These are phyloP conservation scores for Torulaspora microellipsoides DNA, from an alignment of 805 yeast genomes.

Conservation along the genomic window DNA sequence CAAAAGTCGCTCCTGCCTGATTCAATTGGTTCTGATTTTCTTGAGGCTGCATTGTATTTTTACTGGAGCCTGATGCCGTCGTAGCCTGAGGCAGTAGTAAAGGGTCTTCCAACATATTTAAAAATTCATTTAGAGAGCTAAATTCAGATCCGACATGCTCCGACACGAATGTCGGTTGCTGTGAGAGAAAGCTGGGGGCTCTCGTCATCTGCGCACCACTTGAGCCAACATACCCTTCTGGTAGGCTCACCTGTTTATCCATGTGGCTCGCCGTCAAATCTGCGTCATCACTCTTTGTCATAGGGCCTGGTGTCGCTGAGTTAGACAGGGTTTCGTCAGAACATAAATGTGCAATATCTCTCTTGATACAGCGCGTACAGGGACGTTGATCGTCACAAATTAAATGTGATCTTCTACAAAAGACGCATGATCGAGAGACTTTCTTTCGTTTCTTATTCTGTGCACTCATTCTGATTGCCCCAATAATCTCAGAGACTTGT, in stretches of 20 bases:
- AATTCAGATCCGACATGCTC: slow-evolving; percentile 94
- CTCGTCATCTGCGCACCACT: slow-evolving; percentile 5
- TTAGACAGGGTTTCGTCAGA: slow-evolving; percentile 48
- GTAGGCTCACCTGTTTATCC: not conserved
- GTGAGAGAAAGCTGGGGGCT: slow-evolving; percentile 32
- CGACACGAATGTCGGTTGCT: slow-evolving; percentile 77
- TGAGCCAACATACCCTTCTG: not conserved
- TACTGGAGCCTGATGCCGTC: not conserved
- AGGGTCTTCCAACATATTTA: slow-evolving; percentile 86
- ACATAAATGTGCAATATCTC: slow-evolving; percentile 86
- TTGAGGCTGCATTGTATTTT: not conserved
- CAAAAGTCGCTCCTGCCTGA: not conserved
- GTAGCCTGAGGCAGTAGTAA: slow-evolving; percentile 28
- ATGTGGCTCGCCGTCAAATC: not conserved
- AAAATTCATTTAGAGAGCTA: slow-evolving; percentile 80
- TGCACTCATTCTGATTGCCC: slow-evolving; percentile 2
- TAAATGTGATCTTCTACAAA: slow-evolving; percentile 91
- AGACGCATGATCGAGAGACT: slow-evolving; percentile 63
- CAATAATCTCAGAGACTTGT: not conserved
- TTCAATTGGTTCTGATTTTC: not conserved
- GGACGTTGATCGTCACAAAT: slow-evolving; percentile 75
- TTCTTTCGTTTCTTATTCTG: slow-evolving; percentile 16
- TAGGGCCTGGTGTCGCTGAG: slow-evolving; percentile 3
- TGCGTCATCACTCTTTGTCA: not conserved
- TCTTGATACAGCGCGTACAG: slow-evolving; percentile 73